Conservation (phyloP, 2,329 filamentous ascomycete genomes). For the Geosmithia morbida region DNA sequence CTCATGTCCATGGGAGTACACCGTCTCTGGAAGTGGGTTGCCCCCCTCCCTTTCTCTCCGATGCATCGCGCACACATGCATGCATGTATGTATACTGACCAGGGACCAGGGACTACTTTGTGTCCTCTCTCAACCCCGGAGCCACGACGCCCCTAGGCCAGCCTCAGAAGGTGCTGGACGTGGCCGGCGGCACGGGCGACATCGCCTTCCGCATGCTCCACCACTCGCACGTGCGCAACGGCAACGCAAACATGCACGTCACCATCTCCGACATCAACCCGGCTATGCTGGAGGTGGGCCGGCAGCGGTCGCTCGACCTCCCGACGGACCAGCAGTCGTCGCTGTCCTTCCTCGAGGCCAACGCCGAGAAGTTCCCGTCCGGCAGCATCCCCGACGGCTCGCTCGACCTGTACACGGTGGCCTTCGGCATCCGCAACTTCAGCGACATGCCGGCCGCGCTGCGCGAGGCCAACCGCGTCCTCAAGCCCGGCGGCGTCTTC, state of each 20-base stretch:
- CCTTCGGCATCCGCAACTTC: slow-evolving; percentile 96
- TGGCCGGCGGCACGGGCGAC: slow-evolving; percentile 92
- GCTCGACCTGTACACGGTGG: slow-evolving; percentile 94
- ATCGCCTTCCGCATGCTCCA: slow-evolving; percentile 94
- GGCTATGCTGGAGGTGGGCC: slow-evolving; percentile 82
- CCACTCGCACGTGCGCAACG: slow-evolving; percentile 67
- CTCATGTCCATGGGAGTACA: slow-evolving; percentile 97
- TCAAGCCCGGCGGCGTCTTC: slow-evolving; percentile 91
- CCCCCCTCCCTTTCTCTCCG: background rate
- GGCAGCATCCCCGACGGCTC: slow-evolving; percentile 49
- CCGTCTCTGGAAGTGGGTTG: slow-evolving; percentile 69
- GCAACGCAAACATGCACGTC: slow-evolving; percentile 64
- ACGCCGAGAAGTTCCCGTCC: slow-evolving; percentile 61
- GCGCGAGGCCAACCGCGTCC: slow-evolving; percentile 68
- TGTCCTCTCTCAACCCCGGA: slow-evolving; percentile 79
- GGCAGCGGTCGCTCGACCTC: slow-evolving; percentile 54
- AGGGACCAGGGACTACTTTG: slow-evolving; percentile 65
- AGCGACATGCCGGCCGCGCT: slow-evolving; percentile 78
- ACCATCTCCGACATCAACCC: slow-evolving; percentile 95
- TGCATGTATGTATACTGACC: background rate
- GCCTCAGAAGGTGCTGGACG: slow-evolving; percentile 71
- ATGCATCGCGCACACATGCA: background rate
- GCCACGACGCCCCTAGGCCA: slow-evolving; percentile 27
- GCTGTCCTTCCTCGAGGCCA: slow-evolving; percentile 74
- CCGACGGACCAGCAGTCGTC: slow-evolving; percentile 38